Evolutionary conservation across 2,329 filamentous ascomycete genomes (phyloP).

Genomic region (Coleophoma eucalyptorum): DNA sequence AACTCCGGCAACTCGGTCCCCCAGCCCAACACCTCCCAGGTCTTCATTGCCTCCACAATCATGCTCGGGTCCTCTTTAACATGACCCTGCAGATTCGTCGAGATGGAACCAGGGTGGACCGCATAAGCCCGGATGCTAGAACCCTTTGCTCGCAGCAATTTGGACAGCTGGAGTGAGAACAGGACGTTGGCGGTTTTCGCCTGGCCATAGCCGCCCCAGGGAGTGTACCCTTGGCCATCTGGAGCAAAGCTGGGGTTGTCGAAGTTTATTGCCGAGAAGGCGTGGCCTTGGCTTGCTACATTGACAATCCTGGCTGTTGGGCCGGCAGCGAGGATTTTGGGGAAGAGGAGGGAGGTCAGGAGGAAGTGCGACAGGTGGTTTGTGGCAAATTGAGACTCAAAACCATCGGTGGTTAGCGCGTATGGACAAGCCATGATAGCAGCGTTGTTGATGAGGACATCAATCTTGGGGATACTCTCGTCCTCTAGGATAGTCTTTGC

Average conservation of each 20-base stretch:
- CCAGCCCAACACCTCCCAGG: not conserved
- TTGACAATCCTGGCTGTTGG: slow-evolving; percentile 27
- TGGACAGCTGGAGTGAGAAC: not conserved
- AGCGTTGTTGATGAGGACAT: slow-evolving; percentile 38
- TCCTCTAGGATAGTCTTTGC: slow-evolving; percentile 32
- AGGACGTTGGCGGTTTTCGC: slow-evolving; percentile 37
- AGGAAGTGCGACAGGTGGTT: slow-evolving; percentile 21
- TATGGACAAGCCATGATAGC: slow-evolving; percentile 31
- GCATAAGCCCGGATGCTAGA: not conserved
- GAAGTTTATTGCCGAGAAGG: slow-evolving; percentile 27
- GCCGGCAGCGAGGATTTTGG: slow-evolving; percentile 9
- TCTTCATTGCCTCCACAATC: not conserved
- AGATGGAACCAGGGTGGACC: not conserved
- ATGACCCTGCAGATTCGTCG: not conserved
- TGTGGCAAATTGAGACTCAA: slow-evolving; percentile 21
- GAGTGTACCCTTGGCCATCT: slow-evolving; percentile 12
- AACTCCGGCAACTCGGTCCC: not conserved
- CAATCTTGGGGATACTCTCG: slow-evolving; percentile 27
- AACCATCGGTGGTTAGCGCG: slow-evolving; percentile 28
- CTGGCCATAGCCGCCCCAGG: slow-evolving; percentile 34
- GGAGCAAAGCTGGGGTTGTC: slow-evolving; percentile 29
- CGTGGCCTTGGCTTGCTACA: slow-evolving; percentile 32
- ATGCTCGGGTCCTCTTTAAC: not conserved
- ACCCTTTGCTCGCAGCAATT: not conserved
- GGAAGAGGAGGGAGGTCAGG: slow-evolving; percentile 16